These are phyloP conservation scores for Apiotrichum porosum DNA, from an alignment of 1,284 basidiomycete genomes.

Conservation along the genomic window DNA sequence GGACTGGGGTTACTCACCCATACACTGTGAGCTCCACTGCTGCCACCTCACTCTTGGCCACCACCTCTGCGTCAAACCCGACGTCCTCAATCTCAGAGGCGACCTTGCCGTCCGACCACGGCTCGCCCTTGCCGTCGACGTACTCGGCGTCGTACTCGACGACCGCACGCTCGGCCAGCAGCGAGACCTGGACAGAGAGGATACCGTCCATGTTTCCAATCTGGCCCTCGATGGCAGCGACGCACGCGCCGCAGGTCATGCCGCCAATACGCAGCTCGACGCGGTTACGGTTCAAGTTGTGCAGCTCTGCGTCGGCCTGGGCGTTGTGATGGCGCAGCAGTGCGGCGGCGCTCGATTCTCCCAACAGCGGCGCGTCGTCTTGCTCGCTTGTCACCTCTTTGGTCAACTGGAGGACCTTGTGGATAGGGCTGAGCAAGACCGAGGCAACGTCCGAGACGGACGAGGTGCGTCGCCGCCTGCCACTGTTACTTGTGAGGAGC, in stretches of 20 bases:
- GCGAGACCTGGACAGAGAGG: conserved; percentile 78
- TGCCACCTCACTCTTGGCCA: conserved; percentile 38
- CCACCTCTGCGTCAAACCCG: conserved; percentile 48
- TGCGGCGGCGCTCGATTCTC: not conserved
- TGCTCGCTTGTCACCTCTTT: not conserved
- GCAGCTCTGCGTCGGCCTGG: conserved; percentile 9
- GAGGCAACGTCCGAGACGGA: conserved; percentile 13
- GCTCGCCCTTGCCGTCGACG: conserved; percentile 28
- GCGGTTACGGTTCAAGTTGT: conserved; percentile 24
- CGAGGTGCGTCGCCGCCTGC: not conserved
- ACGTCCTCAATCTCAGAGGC: conserved; percentile 56
- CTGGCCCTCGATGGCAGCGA: conserved; percentile 80
- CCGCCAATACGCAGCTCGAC: conserved; percentile 48
- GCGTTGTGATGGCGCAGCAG: conserved; percentile 12
- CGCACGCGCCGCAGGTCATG: conserved; percentile 52
- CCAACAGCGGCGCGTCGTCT: conserved; percentile 1
- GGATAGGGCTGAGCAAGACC: conserved; percentile 10
- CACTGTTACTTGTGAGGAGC: not conserved
- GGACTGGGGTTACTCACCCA: conserved; percentile 44
- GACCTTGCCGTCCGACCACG: conserved; percentile 74
- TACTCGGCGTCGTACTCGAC: conserved; percentile 75
- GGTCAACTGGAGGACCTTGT: conserved; percentile 7
- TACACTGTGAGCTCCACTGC: conserved; percentile 45
- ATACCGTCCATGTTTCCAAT: conserved; percentile 82
- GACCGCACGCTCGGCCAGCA: conserved; percentile 87